Conservation (phyloP, 768 basidiomycete species). For the Serendipita sp. region DNA sequence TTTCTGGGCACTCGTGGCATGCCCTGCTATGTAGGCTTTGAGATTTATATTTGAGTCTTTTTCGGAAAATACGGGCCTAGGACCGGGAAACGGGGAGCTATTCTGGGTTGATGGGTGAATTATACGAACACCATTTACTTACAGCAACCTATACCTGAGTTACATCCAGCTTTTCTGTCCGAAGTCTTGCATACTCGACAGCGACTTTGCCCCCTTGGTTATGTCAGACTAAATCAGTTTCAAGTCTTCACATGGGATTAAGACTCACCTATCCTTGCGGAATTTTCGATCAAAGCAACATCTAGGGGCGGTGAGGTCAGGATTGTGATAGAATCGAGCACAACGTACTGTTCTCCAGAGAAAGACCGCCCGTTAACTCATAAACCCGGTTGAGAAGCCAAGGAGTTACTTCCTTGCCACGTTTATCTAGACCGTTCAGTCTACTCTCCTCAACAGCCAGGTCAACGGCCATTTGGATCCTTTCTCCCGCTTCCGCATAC, state of each 20-base stretch:
- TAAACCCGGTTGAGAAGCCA: slow-evolving; percentile 78
- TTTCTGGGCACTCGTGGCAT: no score
- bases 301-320: slow-evolving; percentile 29
- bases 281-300: slow-evolving; percentile 79
- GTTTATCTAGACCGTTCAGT: slow-evolving; percentile 56
- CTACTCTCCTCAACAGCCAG: slow-evolving; percentile 75
- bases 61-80: no score
- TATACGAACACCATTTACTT: not conserved
- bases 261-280: slow-evolving; percentile 61
- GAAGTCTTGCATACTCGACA: slow-evolving; percentile 48
- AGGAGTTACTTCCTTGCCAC: slow-evolving; percentile 86
- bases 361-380: slow-evolving; percentile 63
- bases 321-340: not conserved
- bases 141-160: slow-evolving; percentile 15
- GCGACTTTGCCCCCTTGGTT: slow-evolving; percentile 61
- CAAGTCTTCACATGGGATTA: not conserved
- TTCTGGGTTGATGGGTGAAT: not conserved
- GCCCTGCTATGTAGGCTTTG: no score
- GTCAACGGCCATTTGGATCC: slow-evolving; percentile 64
- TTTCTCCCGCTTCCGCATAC: slow-evolving; percentile 48
- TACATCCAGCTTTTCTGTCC: slow-evolving; percentile 11
- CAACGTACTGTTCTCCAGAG: slow-evolving; percentile 51
- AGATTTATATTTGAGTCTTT: no score
- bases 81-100: no score
- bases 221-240: slow-evolving; percentile 6